Conservation (phyloP, 1,284 basidiomycete genomes). For the Melampsora abietis-canadensis region DNA sequence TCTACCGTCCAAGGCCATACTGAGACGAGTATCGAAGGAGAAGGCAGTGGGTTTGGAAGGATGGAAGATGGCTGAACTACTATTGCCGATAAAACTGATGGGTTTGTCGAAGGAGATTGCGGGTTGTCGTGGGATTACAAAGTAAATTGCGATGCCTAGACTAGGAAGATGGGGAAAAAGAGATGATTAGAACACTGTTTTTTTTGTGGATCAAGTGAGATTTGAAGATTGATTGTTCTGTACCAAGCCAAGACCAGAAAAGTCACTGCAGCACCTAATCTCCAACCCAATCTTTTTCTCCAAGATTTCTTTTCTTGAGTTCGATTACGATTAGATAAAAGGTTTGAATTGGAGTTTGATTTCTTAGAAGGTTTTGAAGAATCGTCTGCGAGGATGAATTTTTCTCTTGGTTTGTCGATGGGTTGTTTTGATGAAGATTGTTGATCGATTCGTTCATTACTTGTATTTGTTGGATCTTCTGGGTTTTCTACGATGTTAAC, state of each 20-base stretch:
- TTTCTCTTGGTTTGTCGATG: neutral
- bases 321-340: neutral
- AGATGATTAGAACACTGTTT: too few relatives aligned
- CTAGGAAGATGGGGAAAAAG: too few relatives aligned
- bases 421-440: neutral
- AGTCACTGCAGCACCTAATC: conserved; percentile 17
- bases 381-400: neutral
- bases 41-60: conserved; percentile 20
- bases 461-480: neutral
- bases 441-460: neutral
- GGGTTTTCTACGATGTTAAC: neutral
- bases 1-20: conserved; percentile 17
- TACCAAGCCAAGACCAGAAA: conserved; percentile 20
- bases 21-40: conserved; percentile 23
- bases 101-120: conserved; percentile 30
- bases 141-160: conserved; percentile 23
- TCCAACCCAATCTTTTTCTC: conserved; percentile 22
- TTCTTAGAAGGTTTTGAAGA: neutral
- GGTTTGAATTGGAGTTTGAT: neutral
- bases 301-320: neutral
- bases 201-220: neutral
- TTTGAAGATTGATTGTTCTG: neutral
- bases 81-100: neutral
- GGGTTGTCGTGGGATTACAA: conserved; percentile 25
- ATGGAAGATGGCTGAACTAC: conserved; percentile 11